Percentiles rank a stretch among this genome's conserved stretches.
These are phyloP conservation scores for Eucalyptus curtisii DNA, from an alignment of 345 rosid genomes.

Conservation along the genomic window DNA sequence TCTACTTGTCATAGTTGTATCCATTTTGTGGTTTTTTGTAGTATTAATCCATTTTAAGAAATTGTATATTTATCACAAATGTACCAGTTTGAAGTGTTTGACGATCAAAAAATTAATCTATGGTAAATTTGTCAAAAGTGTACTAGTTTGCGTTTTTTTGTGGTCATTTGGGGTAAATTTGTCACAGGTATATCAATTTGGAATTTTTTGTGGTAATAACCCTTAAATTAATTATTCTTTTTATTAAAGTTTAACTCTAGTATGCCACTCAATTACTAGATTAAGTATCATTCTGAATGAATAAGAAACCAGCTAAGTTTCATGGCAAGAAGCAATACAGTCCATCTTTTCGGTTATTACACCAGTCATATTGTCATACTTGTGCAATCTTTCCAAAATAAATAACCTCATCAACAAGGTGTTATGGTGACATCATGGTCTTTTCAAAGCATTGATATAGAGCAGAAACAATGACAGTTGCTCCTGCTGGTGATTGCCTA, in stretches of 20 bases:
- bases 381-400: background rate
- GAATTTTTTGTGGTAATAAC: too few relatives aligned
- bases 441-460: background rate
- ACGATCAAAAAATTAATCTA: too few relatives aligned
- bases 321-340: background rate
- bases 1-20: too few relatives aligned
- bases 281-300: background rate
- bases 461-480: background rate
- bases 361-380: background rate
- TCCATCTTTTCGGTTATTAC: background rate
- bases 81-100: too few relatives aligned
- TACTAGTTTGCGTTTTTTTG: fast-evolving
- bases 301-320: background rate
- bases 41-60: too few relatives aligned
- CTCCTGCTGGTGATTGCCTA: background rate
- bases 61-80: too few relatives aligned
- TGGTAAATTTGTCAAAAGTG: too few relatives aligned
- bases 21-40: too few relatives aligned
- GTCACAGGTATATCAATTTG: fast-evolving
- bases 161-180: too few relatives aligned
- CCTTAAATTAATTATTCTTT: constrained; percentile 14
- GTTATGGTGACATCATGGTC: background rate
- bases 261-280: background rate
- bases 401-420: background rate
- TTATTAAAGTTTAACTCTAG: constrained; percentile 17